Percentiles rank a stretch among this genome's conserved stretches.
Conservation (phyloP, 2,329 filamentous ascomycete species). For the Parafenestella ontariensis region DNA sequence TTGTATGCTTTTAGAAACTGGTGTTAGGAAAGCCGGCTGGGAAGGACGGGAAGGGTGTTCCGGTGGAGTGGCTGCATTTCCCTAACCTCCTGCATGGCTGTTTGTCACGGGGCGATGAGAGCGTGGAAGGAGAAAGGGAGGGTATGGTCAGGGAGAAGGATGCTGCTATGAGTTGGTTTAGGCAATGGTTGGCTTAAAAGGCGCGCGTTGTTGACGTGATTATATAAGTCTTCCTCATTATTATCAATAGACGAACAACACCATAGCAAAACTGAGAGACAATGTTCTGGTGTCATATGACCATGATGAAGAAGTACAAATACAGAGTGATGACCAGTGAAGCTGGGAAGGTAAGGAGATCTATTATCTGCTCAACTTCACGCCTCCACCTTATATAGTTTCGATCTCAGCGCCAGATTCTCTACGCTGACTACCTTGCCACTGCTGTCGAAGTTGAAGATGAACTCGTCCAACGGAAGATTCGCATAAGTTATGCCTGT, state of each 20-base stretch:
- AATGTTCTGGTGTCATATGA: too few relatives aligned
- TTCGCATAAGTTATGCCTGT: constrained; percentile 31
- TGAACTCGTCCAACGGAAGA: constrained; percentile 33
- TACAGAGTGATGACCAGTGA: too few relatives aligned
- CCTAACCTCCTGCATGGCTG: constrained; percentile 33
- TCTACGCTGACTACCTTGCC: constrained; percentile 29
- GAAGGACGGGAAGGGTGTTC: constrained; percentile 5
- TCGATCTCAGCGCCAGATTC: constrained; percentile 29
- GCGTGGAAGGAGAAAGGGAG: constrained; percentile 20
- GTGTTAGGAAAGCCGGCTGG: constrained; percentile 14
- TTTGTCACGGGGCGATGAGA: constrained; percentile 24
- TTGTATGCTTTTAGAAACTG: constrained; percentile 21
- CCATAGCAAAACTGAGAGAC: too few relatives aligned
- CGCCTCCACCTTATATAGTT: constrained; percentile 20
- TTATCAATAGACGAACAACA: too few relatives aligned
- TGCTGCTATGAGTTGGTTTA: constrained; percentile 16
- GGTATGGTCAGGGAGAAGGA: constrained; percentile 29
- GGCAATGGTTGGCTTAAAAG: constrained; percentile 9
- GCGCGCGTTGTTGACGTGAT: not conserved
- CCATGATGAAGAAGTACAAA: too few relatives aligned
- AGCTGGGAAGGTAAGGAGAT: too few relatives aligned
- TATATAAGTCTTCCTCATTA: too few relatives aligned
- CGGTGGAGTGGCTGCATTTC: constrained; percentile 34
- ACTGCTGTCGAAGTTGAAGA: constrained; percentile 27
- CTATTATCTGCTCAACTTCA: too few relatives aligned